A percentile compares a stretch with the other conserved stretches of the same genome.
phyloP scores from a whole-genome alignment of 768 basidiomycete species.

The Thelephora ganbajun region DNA sequence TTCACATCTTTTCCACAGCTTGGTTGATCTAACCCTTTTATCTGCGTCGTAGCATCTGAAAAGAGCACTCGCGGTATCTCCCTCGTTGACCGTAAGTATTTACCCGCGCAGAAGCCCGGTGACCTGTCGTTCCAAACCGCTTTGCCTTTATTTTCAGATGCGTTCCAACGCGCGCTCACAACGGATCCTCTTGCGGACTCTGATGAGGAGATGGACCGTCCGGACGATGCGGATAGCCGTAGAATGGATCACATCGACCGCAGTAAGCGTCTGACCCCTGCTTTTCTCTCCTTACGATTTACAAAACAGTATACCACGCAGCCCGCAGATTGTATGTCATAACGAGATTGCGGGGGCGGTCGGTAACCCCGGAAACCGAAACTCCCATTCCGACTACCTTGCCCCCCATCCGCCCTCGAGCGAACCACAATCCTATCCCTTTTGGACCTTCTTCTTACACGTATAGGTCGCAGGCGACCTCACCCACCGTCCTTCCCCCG shows the following conservation, averaged over 20 bases:
- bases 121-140: not conserved
- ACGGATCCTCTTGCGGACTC: conserved; percentile 59
- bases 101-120: not conserved
- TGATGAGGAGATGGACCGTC: conserved; percentile 57
- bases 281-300: not conserved
- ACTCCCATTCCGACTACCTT: not conserved
- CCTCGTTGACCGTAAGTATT: not conserved
- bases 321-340: conserved; percentile 26
- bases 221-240: conserved; percentile 13
- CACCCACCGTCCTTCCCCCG: too few species aligned
- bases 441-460: too few species aligned
- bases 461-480: too few species aligned
- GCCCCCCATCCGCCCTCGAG: too few species aligned
- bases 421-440: too few species aligned
- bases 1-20: not conserved
- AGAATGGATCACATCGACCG: conserved; percentile 5
- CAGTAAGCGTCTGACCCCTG: conserved; percentile 4
- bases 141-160: conserved; percentile 34
- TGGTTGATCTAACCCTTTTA: too few species aligned
- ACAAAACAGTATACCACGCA: conserved; percentile 2
- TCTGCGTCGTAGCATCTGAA: not conserved
- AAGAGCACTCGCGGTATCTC: not conserved
- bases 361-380: conserved; percentile 31
- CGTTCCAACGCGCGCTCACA: conserved; percentile 52
- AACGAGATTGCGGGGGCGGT: conserved; percentile 34